phyloP scores from a whole-genome alignment of 495 filamentous ascomycete genomes.

The Neurospora sp. region DNA sequence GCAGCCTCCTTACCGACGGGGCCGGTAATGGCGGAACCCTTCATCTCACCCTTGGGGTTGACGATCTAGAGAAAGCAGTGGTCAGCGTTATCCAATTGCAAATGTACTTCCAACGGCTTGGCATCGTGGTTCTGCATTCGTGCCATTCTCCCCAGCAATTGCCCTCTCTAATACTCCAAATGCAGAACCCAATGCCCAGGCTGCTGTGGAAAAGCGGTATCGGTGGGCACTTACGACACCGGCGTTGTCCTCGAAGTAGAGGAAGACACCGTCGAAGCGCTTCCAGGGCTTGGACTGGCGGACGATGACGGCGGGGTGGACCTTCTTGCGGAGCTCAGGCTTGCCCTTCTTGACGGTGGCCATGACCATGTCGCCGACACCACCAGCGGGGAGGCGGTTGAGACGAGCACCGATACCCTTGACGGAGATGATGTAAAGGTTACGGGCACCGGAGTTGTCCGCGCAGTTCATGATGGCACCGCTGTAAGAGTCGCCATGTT shows the following conservation, averaged over 20 bases:
- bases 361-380: slow-evolving; percentile 99
- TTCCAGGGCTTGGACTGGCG: slow-evolving; percentile 99
- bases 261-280: slow-evolving; percentile 90
- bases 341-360: slow-evolving; percentile 99
- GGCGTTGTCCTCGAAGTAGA: slow-evolving; percentile 99
- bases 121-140: neutral
- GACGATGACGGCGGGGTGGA: slow-evolving; percentile 98
- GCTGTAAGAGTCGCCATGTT: slow-evolving; percentile 38
- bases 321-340: slow-evolving; percentile 98
- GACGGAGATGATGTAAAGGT: slow-evolving; percentile 99
- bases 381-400: slow-evolving; percentile 93
- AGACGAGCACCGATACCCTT: slow-evolving; percentile 98
- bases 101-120: neutral
- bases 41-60: slow-evolving; percentile 99
- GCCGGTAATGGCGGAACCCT: slow-evolving; percentile 97
- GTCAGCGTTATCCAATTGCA: slow-evolving; percentile 2
- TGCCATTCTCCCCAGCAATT: neutral
- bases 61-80: slow-evolving; percentile 60
- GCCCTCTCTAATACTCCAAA: neutral
- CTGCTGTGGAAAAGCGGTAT: neutral
- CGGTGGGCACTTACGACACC: slow-evolving; percentile 67
- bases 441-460: slow-evolving; percentile 97
- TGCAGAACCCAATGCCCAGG: neutral
- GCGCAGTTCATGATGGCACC: slow-evolving; percentile 95
- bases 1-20: slow-evolving; percentile 99